Conservation (phyloP, 1,284 basidiomycete species). For the Ceratobasidium sp. region DNA sequence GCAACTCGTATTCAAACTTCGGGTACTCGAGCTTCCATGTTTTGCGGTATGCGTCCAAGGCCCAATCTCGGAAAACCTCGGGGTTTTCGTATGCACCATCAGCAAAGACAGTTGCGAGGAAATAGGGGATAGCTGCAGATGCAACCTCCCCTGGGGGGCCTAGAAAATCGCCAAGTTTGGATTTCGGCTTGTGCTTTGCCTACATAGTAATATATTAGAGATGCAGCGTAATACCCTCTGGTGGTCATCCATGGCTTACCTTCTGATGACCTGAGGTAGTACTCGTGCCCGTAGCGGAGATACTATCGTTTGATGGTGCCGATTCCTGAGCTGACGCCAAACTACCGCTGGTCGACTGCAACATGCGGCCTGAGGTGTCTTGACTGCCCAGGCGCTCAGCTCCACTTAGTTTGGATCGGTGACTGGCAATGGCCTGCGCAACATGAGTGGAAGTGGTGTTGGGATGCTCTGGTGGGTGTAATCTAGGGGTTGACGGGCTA, state of each 20-base stretch:
- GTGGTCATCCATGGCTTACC: neutral
- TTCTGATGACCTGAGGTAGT: neutral
- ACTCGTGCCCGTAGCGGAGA: neutral
- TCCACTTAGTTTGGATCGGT: neutral
- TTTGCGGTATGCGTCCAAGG: neutral
- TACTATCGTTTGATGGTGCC: neutral
- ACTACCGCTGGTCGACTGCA: neutral
- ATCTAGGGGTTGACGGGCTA: neutral
- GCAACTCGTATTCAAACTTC: conserved; percentile 1
- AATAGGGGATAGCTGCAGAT: conserved; percentile 17
- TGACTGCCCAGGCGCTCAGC: neutral
- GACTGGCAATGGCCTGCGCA: conserved; percentile 3
- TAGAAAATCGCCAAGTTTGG: conserved; percentile 10
- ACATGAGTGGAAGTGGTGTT: conserved; percentile 2
- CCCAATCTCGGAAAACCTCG: conserved; percentile 3
- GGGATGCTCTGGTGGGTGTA: neutral
- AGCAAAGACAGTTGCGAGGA: conserved; percentile 6
- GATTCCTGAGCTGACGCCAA: neutral
- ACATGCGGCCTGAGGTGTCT: neutral
- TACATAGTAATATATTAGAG: neutral
- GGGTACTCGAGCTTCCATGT: conserved; percentile 1
- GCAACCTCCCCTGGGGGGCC: neutral
- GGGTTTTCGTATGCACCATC: conserved; percentile 11
- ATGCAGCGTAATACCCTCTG: neutral
- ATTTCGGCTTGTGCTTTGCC: neutral